Conservation (phyloP, 768 basidiomycete species). For the Lentinula boryana region DNA sequence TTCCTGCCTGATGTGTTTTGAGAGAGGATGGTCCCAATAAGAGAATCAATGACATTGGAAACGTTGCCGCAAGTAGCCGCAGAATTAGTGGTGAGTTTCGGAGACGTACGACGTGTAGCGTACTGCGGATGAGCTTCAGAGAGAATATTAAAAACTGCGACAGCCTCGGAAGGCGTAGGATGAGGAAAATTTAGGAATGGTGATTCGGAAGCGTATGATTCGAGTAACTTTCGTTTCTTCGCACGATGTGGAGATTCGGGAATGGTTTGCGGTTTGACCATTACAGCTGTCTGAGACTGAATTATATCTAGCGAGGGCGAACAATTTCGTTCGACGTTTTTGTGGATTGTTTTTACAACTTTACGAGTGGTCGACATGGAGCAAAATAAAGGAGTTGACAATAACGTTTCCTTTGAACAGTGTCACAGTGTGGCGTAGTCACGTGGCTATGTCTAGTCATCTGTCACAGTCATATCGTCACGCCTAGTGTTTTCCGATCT, state of each 20-base stretch:
- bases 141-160: conserved; percentile 35
- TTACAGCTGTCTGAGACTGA: not conserved
- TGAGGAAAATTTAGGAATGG: conserved; percentile 40
- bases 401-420: not conserved
- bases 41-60: conserved; percentile 50
- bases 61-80: conserved; percentile 39
- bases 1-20: conserved; percentile 52
- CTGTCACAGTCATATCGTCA: not conserved
- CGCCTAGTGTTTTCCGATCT: not conserved
- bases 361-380: not conserved
- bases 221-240: conserved; percentile 48
- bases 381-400: not conserved
- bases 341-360: not conserved
- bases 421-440: not conserved
- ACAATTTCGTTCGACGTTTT: not conserved
- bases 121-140: conserved; percentile 28
- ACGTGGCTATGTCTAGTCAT: not conserved
- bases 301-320: not conserved
- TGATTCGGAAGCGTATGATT: conserved; percentile 31
- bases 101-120: conserved; percentile 19
- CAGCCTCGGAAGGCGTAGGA: conserved; percentile 39
- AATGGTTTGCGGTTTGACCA: conserved; percentile 22
- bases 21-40: conserved; percentile 54
- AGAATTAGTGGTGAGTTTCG: conserved; percentile 26
- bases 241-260: conserved; percentile 17